Base-by-base conservation (phyloP, 169 alveolate species). In the Eimeria necatrix region DNA sequence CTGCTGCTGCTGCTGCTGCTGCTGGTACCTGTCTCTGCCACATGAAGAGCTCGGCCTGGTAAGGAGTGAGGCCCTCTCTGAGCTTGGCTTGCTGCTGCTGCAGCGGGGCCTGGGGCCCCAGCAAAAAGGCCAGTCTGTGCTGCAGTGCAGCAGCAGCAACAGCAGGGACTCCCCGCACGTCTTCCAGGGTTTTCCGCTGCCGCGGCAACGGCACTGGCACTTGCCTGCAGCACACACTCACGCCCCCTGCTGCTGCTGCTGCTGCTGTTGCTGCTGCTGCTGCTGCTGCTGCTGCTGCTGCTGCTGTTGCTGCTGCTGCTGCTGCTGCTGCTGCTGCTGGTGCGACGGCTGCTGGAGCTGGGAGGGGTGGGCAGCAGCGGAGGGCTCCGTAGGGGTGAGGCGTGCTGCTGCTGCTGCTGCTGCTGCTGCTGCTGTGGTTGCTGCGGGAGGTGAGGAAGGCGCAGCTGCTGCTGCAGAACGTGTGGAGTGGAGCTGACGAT, bases 1-100 rank as follows among this genome's bases (percentile, higher is more conserved):
- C 78, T 68, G 41, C 78, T 68, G 78, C 78, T 68, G 46, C 24
- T 56, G 8, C 20, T 8, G 24, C 14, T 4, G 10, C 9, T 20
- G 49, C 3, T n/a, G 10, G 26, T 26, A 91, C 95, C 95, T 97
- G 98, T 32, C 98, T 95, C 95, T 97, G 98, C 98, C 98, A 97
- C 98, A 97, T 96, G 93, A 93, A 97, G 51, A 97, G 94, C 80
- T 97, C 98, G 26, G 98, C 97, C 91, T 95, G 97, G 84, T 97
- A 97, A 7, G 98, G 98, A n/a, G 98, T 97, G 52, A 97, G 92
- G 2, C 98, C 98, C 71, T 95, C 95, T 76, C 97, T 95, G 94
- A 97, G 95, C 91, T 96, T 96, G 68, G 97, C 98, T 71, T 93
- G 94, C 91, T 95, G 70, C 91, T 97, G 98, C 89, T 97, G 98